Evolutionary conservation across 495 filamentous ascomycete genomes (phyloP).

Genomic region (Venustampulla echinocandica): DNA sequence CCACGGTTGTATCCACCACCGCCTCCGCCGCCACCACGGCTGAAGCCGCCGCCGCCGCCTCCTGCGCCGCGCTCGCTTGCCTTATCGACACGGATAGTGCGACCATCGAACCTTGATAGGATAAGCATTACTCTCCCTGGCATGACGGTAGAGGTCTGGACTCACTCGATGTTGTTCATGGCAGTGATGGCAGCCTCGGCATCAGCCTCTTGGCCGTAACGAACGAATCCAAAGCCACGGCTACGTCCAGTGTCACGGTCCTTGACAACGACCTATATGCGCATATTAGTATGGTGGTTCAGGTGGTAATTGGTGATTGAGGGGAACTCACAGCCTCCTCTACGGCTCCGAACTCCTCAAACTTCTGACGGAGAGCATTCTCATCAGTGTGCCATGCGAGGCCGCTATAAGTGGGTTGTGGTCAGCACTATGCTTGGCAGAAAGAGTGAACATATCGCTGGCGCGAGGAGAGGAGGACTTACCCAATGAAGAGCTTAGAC

Average conservation of each 20-base stretch:
- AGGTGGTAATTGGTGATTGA: neutral
- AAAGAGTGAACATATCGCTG: constrained; percentile 6
- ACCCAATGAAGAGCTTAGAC: constrained; percentile 92
- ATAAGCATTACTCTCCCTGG: constrained; percentile 4
- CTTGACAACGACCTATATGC: constrained; percentile 81
- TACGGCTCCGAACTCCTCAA: constrained; percentile 78
- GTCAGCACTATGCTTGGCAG: constrained; percentile 19
- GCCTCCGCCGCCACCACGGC: constrained; percentile 25
- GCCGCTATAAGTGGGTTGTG: constrained; percentile 48
- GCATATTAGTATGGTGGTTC: constrained; percentile 5
- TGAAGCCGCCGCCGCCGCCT: constrained; percentile 43
- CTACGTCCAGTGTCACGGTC: constrained; percentile 93
- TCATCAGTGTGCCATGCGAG: constrained; percentile 98
- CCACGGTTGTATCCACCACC: constrained; percentile 8
- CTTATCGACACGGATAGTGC: constrained; percentile 90
- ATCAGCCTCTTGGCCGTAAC: constrained; percentile 72
- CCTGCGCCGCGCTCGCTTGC: constrained; percentile 70
- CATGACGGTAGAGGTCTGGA: neutral
- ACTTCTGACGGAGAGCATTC: constrained; percentile 67
- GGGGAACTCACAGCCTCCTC: constrained; percentile 77
- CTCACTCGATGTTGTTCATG: constrained; percentile 96
- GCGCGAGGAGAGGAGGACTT: constrained; percentile 30
- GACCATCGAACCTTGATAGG: constrained; percentile 77
- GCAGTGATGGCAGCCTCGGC: constrained; percentile 68
- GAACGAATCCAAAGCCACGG: constrained; percentile 95